These are phyloP conservation scores for Auricularia sp. DNA, from an alignment of 768 basidiomycete genomes.

Conservation along the genomic window DNA sequence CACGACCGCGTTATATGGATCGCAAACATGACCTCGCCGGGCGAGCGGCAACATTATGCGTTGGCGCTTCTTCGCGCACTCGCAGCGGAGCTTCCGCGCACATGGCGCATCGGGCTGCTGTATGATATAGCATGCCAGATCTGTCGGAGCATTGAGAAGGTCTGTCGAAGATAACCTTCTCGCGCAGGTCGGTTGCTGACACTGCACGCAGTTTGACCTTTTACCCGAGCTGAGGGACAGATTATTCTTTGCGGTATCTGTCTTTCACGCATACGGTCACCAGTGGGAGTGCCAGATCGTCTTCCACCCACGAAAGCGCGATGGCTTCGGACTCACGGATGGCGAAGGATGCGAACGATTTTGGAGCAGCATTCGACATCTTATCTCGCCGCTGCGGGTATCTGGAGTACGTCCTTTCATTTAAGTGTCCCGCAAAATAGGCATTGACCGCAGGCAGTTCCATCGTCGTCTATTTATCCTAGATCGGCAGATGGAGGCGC, in stretches of 20 bases:
- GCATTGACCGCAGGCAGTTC: background rate
- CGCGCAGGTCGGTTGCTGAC: too few relatives aligned
- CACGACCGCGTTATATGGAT: slow-evolving; percentile 20
- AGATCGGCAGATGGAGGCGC: background rate
- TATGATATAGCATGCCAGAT: slow-evolving; percentile 30
- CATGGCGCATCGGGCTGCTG: slow-evolving; percentile 17
- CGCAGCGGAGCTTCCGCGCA: slow-evolving; percentile 19
- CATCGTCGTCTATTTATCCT: background rate
- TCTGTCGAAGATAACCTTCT: slow-evolving; percentile 5
- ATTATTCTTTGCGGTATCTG: slow-evolving; percentile 23
- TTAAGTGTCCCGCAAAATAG: too few relatives aligned
- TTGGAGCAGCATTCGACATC: slow-evolving; percentile 24
- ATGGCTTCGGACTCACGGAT: slow-evolving; percentile 25
- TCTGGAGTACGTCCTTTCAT: background rate
- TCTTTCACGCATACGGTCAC: slow-evolving; percentile 32
- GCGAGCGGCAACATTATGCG: slow-evolving; percentile 31
- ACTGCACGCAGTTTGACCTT: background rate
- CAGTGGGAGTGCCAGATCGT: slow-evolving; percentile 29
- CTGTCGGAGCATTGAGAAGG: slow-evolving; percentile 18
- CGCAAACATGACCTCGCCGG: slow-evolving; percentile 31
- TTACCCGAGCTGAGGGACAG: slow-evolving; percentile 4
- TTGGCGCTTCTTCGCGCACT: slow-evolving; percentile 26
- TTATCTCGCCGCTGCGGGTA: slow-evolving; percentile 18
- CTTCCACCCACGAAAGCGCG: slow-evolving; percentile 23
- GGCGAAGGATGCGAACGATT: slow-evolving; percentile 27